Conservation (phyloP, 139 green algal species). For the Chlorella ohadii region DNA sequence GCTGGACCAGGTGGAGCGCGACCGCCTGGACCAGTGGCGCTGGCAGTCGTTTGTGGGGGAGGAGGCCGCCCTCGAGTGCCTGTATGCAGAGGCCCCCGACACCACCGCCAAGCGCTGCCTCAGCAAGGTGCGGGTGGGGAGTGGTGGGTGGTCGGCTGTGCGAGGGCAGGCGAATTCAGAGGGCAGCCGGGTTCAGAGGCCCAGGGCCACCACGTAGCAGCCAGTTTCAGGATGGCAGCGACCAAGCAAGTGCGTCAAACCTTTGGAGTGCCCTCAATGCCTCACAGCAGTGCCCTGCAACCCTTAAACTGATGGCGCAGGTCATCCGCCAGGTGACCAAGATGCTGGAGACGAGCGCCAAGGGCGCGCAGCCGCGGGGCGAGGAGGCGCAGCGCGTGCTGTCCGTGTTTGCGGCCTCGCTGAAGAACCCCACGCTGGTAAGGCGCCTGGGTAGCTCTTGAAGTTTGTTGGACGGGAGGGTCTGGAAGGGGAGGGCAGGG, state of each 20-base stretch:
- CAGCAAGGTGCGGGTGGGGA: neutral
- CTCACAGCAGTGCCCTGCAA: no score
- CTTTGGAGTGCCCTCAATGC: no score
- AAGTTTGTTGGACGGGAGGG: no score
- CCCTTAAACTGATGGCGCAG: no score
- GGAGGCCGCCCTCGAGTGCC: constrained; percentile 28
- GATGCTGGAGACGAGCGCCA: constrained; percentile 61
- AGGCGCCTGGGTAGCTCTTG: no score
- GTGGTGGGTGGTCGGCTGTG: no score
- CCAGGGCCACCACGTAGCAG: no score
- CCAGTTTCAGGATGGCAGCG: no score
- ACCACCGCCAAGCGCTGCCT: constrained; percentile 12
- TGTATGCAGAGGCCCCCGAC: constrained; percentile 34
- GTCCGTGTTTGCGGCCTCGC: constrained; percentile 76
- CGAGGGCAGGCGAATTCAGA: no score
- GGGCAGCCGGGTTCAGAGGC: no score
- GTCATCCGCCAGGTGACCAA: constrained; percentile 53
- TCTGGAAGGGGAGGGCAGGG: no score
- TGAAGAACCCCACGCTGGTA: constrained; percentile 67
- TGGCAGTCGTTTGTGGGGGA: constrained; percentile 44
- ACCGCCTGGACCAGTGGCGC: neutral
- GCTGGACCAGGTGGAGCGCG: neutral
- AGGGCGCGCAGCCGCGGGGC: constrained; percentile 61
- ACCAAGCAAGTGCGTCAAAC: no score
- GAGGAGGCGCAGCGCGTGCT: constrained; percentile 79